Percentiles rank a stretch among this genome's conserved stretches.
These are phyloP conservation scores for Malassezia obtusa DNA, from an alignment of 1,284 basidiomycete genomes.

Conservation along the genomic window DNA sequence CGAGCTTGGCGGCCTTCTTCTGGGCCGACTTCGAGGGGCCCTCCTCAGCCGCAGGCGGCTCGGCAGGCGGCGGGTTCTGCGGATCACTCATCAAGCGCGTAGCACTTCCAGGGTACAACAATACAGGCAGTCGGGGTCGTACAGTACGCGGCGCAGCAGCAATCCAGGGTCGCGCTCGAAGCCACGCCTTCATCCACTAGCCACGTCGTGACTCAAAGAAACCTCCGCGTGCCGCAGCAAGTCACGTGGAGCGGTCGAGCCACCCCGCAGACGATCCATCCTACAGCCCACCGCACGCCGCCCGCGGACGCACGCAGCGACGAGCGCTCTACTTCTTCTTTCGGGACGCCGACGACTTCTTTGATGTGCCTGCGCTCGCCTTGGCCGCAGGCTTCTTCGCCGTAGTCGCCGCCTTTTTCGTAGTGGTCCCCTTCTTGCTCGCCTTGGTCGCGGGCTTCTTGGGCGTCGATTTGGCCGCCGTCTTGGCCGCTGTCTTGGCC, in stretches of 20 bases:
- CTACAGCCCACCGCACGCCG: neutral
- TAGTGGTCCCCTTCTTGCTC: constrained; percentile 22
- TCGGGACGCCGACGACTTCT: neutral
- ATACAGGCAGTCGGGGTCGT: neutral
- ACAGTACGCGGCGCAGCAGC: neutral
- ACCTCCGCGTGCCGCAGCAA: neutral
- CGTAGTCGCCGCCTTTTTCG: constrained; percentile 9
- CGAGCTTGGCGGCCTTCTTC: constrained; percentile 40
- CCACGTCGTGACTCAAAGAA: neutral
- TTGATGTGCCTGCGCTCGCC: no score
- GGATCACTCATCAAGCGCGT: constrained; percentile 9
- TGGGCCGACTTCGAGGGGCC: constrained; percentile 28
- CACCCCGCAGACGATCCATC: neutral
- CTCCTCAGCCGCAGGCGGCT: constrained; percentile 2
- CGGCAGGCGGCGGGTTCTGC: neutral
- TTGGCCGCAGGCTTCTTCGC: constrained; percentile 14
- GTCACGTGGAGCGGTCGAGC: neutral
- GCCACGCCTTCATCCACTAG: constrained; percentile 15
- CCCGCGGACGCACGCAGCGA: neutral
- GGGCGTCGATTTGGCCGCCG: constrained; percentile 12
- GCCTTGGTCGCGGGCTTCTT: constrained; percentile 21
- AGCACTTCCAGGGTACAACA: neutral
- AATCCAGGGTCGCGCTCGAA: constrained; percentile 9
- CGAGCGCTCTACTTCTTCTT: neutral
- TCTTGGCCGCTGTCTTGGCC: constrained; percentile 32